Evolutionary conservation across 495 filamentous ascomycete genomes (phyloP).

Genomic region (Lindgomyces ingoldianus): DNA sequence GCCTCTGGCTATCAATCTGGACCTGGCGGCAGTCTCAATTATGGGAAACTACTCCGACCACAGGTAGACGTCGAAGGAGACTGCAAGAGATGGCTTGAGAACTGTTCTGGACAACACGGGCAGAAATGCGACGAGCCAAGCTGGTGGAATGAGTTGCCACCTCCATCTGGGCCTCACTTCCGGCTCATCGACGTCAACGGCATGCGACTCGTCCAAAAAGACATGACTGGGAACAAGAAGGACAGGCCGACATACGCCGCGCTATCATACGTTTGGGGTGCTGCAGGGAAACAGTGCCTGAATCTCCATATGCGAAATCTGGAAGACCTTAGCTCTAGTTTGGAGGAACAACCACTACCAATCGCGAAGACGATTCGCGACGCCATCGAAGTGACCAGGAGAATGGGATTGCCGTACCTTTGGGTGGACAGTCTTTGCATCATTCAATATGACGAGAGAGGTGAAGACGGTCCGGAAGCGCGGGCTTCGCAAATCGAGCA

Average conservation of each 20-base stretch:
- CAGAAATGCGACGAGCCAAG: not conserved
- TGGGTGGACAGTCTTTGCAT: conserved; percentile 1
- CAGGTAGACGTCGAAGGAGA: conserved; percentile 1
- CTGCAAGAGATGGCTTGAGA: not conserved
- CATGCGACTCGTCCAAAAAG: not conserved
- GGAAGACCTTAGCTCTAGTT: not conserved
- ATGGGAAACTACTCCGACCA: not conserved
- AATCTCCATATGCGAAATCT: conserved; percentile 1
- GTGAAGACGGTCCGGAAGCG: conserved; percentile 14
- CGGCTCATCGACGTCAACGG: not conserved
- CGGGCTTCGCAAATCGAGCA: not conserved
- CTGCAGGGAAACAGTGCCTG: not conserved
- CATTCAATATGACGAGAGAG: conserved; percentile 1
- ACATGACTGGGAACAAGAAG: not conserved
- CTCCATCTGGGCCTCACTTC: not conserved
- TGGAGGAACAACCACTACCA: conserved; percentile 4
- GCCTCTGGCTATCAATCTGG: conserved; percentile 3
- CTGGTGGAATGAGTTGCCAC: not conserved
- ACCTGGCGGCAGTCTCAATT: not conserved
- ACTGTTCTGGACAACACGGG: not conserved
- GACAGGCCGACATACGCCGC: not conserved
- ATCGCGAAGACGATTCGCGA: conserved; percentile 15
- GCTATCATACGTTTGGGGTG: conserved; percentile 1
- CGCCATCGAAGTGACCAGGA: conserved; percentile 12
- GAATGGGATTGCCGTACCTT: conserved; percentile 2